Conservation (phyloP, 2,329 filamentous ascomycete species). For the Pyrenophora tritici-repentis region DNA sequence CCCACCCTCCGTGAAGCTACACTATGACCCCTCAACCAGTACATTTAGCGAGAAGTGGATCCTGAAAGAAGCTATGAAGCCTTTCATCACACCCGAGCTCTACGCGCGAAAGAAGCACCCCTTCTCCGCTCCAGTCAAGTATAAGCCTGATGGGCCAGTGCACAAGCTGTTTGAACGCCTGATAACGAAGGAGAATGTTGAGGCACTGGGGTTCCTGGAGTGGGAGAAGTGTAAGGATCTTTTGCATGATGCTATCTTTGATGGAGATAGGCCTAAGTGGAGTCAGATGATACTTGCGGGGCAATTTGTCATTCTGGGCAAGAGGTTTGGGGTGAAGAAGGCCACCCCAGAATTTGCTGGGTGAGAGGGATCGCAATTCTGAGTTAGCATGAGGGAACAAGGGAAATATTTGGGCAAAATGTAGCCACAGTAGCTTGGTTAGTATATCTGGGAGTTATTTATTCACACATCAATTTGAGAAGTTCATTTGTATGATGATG, state of each 20-base stretch:
- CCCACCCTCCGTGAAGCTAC: conserved; percentile 47
- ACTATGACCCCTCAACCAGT: conserved; percentile 29
- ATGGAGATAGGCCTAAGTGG: conserved; percentile 18
- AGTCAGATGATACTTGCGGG: conserved; percentile 25
- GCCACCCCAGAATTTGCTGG: conserved; percentile 8
- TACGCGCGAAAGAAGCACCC: conserved; percentile 57
- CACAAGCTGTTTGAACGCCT: conserved; percentile 41
- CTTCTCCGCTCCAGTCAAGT: conserved; percentile 55
- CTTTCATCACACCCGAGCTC: conserved; percentile 59
- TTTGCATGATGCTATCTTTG: conserved; percentile 16
- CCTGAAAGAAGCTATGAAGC: conserved; percentile 56
- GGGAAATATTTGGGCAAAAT: too few relatives aligned
- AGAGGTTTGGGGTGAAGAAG: conserved; percentile 17
- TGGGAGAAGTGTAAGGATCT: conserved; percentile 19
- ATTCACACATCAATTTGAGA: too few relatives aligned
- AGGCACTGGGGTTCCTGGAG: conserved; percentile 30
- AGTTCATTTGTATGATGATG: too few relatives aligned
- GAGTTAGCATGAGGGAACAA: not conserved
- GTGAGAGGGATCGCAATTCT: not conserved
- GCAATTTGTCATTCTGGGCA: conserved; percentile 22
- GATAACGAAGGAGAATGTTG: conserved; percentile 36
- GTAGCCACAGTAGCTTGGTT: too few relatives aligned
- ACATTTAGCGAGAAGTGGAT: conserved; percentile 56
- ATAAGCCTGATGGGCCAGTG: conserved; percentile 51
- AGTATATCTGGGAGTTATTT: too few relatives aligned